phyloP scores from a whole-genome alignment of 805 yeast genomes.

The Millerozyma acaciae region DNA sequence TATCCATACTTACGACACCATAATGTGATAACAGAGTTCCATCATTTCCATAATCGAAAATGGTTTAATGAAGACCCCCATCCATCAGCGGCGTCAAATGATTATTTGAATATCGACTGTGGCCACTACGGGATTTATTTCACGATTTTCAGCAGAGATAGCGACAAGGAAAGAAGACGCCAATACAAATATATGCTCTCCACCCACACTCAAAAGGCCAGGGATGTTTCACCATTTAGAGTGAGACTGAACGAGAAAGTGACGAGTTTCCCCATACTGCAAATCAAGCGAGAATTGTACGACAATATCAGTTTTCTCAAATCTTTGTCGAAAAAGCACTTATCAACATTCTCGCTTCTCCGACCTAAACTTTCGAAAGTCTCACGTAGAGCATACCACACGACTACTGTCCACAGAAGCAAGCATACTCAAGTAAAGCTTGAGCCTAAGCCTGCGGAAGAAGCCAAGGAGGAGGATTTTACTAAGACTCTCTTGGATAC shows the following conservation, averaged over 20 bases:
- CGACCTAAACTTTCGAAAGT: slow-evolving; percentile 5
- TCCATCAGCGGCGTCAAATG: slow-evolving; percentile 14
- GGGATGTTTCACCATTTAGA: neutral
- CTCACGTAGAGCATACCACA: slow-evolving; percentile 6
- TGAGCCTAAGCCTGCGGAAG: slow-evolving; percentile 4
- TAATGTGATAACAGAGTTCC: slow-evolving; percentile 6
- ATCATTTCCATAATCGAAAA: slow-evolving; percentile 8
- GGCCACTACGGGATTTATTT: slow-evolving; percentile 45
- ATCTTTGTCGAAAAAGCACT: slow-evolving; percentile 15
- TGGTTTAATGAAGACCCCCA: slow-evolving; percentile 18
- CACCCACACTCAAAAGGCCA: neutral
- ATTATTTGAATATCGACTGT: slow-evolving; percentile 24
- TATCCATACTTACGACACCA: slow-evolving; percentile 12
- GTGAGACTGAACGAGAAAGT: neutral
- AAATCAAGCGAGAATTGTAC: slow-evolving; percentile 26
- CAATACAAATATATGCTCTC: slow-evolving; percentile 1
- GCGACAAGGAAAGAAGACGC: slow-evolving; percentile 6
- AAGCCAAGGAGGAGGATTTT: slow-evolving; percentile 9
- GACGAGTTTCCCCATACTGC: slow-evolving; percentile 26
- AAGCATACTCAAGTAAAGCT: neutral
- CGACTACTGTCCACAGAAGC: slow-evolving; percentile 4
- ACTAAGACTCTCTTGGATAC: slow-evolving; percentile 16
- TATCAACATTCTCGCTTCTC: slow-evolving; percentile 19
- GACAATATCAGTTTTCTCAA: slow-evolving; percentile 24
- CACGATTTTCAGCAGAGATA: slow-evolving; percentile 36